Conservation (phyloP, 2,329 filamentous ascomycete genomes). For the Fusarium torreyae region DNA sequence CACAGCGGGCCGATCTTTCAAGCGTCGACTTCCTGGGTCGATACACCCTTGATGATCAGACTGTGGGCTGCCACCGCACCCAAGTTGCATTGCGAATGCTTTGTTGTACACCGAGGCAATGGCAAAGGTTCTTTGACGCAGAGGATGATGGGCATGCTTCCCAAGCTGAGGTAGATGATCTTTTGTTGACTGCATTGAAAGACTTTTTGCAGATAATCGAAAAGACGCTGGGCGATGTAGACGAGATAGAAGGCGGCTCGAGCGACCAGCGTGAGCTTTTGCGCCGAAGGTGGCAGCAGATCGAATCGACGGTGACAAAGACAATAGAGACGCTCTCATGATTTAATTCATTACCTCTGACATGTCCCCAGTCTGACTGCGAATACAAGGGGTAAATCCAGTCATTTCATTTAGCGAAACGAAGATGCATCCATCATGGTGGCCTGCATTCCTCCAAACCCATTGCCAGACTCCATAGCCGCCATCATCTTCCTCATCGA, state of each 20-base stretch:
- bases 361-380: too few species aligned
- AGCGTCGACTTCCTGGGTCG: slow-evolving; percentile 64
- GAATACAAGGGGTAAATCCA: background rate
- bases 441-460: background rate
- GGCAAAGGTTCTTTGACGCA: slow-evolving; percentile 58
- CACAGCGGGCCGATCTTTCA: slow-evolving; percentile 60
- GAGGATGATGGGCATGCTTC: slow-evolving; percentile 64
- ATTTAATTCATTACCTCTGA: background rate
- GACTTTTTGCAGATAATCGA: slow-evolving; percentile 55
- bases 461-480: slow-evolving; percentile 36
- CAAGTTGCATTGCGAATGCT: slow-evolving; percentile 66
- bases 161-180: slow-evolving; percentile 56
- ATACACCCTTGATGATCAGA: slow-evolving; percentile 60
- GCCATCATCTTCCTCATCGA: slow-evolving; percentile 47
- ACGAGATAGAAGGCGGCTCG: slow-evolving; percentile 51
- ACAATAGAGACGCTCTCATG: slow-evolving; percentile 51
- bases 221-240: slow-evolving; percentile 52
- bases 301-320: slow-evolving; percentile 55
- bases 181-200: slow-evolving; percentile 58
- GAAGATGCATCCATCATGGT: slow-evolving; percentile 16
- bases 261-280: slow-evolving; percentile 58
- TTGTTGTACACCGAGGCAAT: slow-evolving; percentile 51
- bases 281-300: slow-evolving; percentile 61
- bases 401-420: background rate
- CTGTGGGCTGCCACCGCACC: slow-evolving; percentile 65